A percentile compares a stretch with the other conserved stretches of the same genome.
Evolutionary conservation across 805 yeast genomes (phyloP).

Genomic region (Lipomyces chichibuensis): DNA sequence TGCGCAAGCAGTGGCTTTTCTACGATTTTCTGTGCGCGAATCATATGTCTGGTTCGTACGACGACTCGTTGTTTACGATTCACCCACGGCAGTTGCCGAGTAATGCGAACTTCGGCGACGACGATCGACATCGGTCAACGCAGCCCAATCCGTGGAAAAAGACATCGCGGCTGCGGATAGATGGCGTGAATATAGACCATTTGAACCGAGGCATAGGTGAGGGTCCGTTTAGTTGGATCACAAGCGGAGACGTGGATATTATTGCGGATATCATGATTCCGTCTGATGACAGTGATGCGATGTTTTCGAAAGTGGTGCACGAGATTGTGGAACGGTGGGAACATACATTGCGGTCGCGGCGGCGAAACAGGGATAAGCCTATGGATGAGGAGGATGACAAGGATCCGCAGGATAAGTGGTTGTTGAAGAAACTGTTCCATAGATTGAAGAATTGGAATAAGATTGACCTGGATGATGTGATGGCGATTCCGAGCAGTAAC

Average conservation of each 20-base stretch:
- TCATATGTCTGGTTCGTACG: conserved; percentile 86
- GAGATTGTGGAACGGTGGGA: conserved; percentile 51
- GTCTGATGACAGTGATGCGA: conserved; percentile 57
- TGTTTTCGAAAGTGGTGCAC: conserved; percentile 44
- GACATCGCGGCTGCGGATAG: conserved; percentile 79
- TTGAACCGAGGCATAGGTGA: conserved; percentile 77
- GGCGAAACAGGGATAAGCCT: conserved; percentile 16
- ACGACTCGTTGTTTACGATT: conserved; percentile 87
- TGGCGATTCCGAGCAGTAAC: not conserved
- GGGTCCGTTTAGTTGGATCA: conserved; percentile 98
- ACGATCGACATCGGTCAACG: conserved; percentile 38
- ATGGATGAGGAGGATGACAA: conserved; percentile 33
- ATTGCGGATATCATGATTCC: conserved; percentile 88
- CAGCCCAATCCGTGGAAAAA: conserved; percentile 67
- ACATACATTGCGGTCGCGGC: conserved; percentile 38
- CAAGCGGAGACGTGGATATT: conserved; percentile 89
- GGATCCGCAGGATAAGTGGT: not conserved
- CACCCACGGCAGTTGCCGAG: conserved; percentile 68
- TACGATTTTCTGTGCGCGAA: conserved; percentile 84
- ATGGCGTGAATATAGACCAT: conserved; percentile 84
- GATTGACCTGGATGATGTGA: conserved; percentile 16
- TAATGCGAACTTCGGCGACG: conserved; percentile 36
- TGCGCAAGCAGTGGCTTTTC: conserved; percentile 92
- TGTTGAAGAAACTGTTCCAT: not conserved
- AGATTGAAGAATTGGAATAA: not conserved